Evolutionary conservation across 2,329 filamentous ascomycete genomes (phyloP).

Genomic region (Botrytis hyacinthi): DNA sequence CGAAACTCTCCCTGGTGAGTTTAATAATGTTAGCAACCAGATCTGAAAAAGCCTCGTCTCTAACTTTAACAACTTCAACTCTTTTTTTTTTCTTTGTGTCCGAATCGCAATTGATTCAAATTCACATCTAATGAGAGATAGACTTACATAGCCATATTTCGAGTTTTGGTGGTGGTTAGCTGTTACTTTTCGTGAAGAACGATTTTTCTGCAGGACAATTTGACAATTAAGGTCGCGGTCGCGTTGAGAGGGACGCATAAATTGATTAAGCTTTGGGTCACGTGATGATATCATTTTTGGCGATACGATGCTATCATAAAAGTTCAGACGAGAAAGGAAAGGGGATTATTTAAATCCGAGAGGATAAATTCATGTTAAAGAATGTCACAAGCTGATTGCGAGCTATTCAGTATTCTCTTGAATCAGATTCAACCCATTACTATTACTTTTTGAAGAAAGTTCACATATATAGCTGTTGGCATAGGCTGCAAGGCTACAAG

Average conservation of each 20-base stretch:
- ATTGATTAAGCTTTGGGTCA: slow-evolving; percentile 1
- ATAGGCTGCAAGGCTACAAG: not conserved
- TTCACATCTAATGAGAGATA: not conserved
- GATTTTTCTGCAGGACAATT: slow-evolving; percentile 8
- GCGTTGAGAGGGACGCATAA: slow-evolving; percentile 2
- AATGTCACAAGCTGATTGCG: not conserved
- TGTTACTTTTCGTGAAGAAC: slow-evolving; percentile 8
- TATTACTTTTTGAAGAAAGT: not conserved
- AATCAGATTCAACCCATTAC: not conserved
- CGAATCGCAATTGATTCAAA: not conserved
- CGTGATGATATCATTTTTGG: not conserved
- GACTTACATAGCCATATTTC: slow-evolving; percentile 22
- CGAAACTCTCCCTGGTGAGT: slow-evolving; percentile 75
- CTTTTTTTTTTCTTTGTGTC: not conserved
- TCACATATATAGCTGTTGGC: not conserved
- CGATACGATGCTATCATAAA: not conserved
- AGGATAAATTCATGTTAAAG: not conserved
- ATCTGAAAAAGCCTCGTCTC: not conserved
- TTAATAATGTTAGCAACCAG: slow-evolving; percentile 22
- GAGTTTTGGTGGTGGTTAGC: not conserved
- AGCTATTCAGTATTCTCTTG: not conserved
- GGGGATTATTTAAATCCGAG: not conserved
- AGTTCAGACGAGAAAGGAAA: not conserved
- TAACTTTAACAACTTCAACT: not conserved
- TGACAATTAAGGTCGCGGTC: slow-evolving; percentile 14